These are phyloP conservation scores for Plasmodium reichenowi DNA, from an alignment of 169 alveolate genomes.

Conservation along the genomic window DNA sequence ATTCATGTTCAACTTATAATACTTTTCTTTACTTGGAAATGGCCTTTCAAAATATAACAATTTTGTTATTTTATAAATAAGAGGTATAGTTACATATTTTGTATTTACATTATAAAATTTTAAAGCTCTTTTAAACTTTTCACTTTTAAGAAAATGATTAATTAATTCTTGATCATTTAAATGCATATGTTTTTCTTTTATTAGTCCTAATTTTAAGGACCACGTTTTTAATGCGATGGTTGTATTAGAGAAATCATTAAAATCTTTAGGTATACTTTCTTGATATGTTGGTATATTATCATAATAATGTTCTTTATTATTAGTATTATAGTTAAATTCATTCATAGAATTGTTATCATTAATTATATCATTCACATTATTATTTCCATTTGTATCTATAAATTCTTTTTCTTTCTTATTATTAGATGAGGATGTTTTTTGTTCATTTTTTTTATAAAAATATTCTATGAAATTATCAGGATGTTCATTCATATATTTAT, in stretches of 20 bases:
- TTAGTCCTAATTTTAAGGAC: conserved; percentile 42
- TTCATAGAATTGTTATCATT: neutral
- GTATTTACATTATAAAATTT: conserved; percentile 37
- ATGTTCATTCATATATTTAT: conserved; percentile 23
- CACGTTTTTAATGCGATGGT: conserved; percentile 18
- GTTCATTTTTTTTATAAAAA: conserved; percentile 14
- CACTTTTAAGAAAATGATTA: conserved; percentile 31
- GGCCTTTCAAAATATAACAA: conserved; percentile 70
- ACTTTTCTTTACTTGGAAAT: conserved; percentile 57
- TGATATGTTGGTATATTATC: neutral
- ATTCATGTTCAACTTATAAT: conserved; percentile 26
- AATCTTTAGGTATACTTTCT: no score
- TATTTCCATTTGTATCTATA: neutral
- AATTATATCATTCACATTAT: neutral
- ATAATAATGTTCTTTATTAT: neutral
- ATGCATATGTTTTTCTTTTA: conserved; percentile 43
- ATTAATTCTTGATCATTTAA: conserved; percentile 36
- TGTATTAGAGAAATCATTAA: neutral
- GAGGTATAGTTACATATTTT: conserved; percentile 53
- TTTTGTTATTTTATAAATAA: conserved; percentile 72
- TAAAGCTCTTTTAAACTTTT: conserved; percentile 51
- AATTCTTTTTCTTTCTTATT: conserved; percentile 1
- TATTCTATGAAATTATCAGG: conserved; percentile 35
- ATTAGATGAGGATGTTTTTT: neutral
- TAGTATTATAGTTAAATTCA: neutral